phyloP scores from a whole-genome alignment of 768 basidiomycete genomes.

The Crucibulum laeve region DNA sequence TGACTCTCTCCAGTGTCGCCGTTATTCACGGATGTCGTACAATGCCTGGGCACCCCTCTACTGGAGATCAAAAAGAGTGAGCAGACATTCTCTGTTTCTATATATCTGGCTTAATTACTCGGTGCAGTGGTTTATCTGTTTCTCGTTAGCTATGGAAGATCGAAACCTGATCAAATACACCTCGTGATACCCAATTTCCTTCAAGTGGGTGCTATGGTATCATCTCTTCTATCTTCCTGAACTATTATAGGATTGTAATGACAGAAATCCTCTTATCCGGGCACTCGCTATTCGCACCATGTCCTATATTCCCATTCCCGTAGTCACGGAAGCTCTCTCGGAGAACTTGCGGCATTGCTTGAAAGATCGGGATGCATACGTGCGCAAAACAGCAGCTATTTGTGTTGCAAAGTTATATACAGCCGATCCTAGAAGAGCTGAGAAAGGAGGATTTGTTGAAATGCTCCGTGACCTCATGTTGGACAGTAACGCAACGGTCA shows the following conservation, averaged over 20 bases:
- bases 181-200: conserved; percentile 89
- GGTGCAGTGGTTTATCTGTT: conserved; percentile 98
- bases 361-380: conserved; percentile 94
- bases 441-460: conserved; percentile 88
- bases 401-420: conserved; percentile 95
- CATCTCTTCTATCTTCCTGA: conserved; percentile 10
- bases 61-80: conserved; percentile 99
- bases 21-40: conserved; percentile 92
- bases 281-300: conserved; percentile 97
- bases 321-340: conserved; percentile 77
- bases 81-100: conserved; percentile 25
- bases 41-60: conserved; percentile 90
- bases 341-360: conserved; percentile 92
- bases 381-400: conserved; percentile 97
- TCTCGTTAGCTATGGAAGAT: conserved; percentile 93
- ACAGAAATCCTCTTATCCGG: conserved; percentile 94
- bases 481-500: conserved; percentile 93
- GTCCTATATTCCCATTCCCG: conserved; percentile 95
- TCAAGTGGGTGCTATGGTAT: conserved; percentile 46
- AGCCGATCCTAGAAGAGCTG: conserved; percentile 82
- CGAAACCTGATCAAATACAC: conserved; percentile 91
- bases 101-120: no score
- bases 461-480: conserved; percentile 88
- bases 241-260: conserved; percentile 78
- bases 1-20: conserved; percentile 67